Percentiles rank a stretch among this genome's conserved stretches.
Conservation (phyloP, 768 basidiomycete genomes). For the Termitomyces sp. region DNA sequence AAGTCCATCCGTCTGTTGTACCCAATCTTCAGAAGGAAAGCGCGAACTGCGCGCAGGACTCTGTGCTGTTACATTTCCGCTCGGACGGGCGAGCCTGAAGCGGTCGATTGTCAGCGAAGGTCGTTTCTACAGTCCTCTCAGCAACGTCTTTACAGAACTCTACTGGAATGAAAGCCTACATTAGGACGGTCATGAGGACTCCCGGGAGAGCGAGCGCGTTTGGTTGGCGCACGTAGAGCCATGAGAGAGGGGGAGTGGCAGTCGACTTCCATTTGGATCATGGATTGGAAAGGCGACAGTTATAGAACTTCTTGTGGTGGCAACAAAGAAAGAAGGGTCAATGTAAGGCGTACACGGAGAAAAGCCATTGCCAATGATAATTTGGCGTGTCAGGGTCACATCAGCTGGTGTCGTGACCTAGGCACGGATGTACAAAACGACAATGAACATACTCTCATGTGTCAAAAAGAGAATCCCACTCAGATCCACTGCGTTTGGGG, state of each 20-base stretch:
- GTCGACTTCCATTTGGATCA: slow-evolving; percentile 57
- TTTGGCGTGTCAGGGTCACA: neutral
- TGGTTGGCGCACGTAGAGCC: slow-evolving; percentile 33
- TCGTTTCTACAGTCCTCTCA: slow-evolving; percentile 58
- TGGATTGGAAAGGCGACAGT: slow-evolving; percentile 6
- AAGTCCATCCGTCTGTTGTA: slow-evolving; percentile 64
- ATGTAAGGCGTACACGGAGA: neutral
- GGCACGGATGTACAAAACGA: too few species aligned
- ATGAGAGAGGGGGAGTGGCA: slow-evolving; percentile 47
- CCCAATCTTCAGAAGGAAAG: slow-evolving; percentile 70
- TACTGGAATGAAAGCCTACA: slow-evolving; percentile 35
- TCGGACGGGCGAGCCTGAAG: slow-evolving; percentile 15
- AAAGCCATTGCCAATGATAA: neutral
- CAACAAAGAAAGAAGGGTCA: slow-evolving; percentile 9
- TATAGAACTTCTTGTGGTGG: neutral
- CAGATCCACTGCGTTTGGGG: neutral
- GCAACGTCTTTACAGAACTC: neutral
- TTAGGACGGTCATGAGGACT: slow-evolving; percentile 50
- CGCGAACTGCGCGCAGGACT: slow-evolving; percentile 36
- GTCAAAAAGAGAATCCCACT: neutral
- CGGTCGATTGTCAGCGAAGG: slow-evolving; percentile 39
- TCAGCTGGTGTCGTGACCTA: neutral
- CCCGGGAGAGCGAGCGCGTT: slow-evolving; percentile 65
- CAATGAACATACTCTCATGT: neutral
- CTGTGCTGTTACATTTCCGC: slow-evolving; percentile 12